phyloP scores from a whole-genome alignment of 176 grass and related monocot species.

The Chloris gayana region DNA sequence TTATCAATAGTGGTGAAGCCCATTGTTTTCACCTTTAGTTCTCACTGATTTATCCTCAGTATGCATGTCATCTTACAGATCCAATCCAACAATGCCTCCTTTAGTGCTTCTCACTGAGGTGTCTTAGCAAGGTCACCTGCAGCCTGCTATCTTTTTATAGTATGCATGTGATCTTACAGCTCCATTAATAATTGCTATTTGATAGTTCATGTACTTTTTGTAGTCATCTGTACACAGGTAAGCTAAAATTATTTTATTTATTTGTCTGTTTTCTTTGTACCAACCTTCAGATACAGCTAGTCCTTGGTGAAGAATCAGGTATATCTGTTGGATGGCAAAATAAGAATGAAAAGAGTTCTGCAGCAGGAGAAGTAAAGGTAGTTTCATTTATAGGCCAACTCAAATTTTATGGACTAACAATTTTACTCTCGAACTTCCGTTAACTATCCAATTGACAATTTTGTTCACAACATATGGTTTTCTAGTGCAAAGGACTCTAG shows the following conservation, averaged over 20 bases:
- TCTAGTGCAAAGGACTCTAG: neutral
- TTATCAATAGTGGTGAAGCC: constrained; percentile 19
- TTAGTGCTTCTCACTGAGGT: too few species aligned
- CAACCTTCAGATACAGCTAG: constrained; percentile 86
- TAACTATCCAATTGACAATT: neutral
- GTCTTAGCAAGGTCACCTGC: constrained; percentile 10
- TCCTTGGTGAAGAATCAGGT: constrained; percentile 80
- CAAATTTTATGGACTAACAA: neutral
- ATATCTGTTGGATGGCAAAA: constrained; percentile 95
- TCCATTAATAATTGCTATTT: constrained; percentile 1
- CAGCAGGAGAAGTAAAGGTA: constrained; percentile 94
- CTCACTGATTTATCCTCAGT: constrained; percentile 6
- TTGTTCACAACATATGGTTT: neutral
- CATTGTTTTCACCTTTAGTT: neutral
- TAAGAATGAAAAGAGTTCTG: constrained; percentile 86
- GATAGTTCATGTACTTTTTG: constrained; percentile 1
- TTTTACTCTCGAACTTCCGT: neutral
- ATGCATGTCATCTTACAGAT: too few species aligned
- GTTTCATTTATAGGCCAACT: constrained; percentile 26
- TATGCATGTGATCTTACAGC: constrained; percentile 15
- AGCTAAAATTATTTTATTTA: constrained; percentile 2
- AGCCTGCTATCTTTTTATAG: constrained; percentile 26
- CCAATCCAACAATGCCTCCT: too few species aligned
- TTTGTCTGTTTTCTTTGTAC: constrained; percentile 30
- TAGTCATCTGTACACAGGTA: constrained; percentile 7